Percentiles rank a stretch among this genome's conserved stretches.
These are phyloP conservation scores for Trifolium subterraneum DNA, from an alignment of 306 rosid species.

Conservation along the genomic window DNA sequence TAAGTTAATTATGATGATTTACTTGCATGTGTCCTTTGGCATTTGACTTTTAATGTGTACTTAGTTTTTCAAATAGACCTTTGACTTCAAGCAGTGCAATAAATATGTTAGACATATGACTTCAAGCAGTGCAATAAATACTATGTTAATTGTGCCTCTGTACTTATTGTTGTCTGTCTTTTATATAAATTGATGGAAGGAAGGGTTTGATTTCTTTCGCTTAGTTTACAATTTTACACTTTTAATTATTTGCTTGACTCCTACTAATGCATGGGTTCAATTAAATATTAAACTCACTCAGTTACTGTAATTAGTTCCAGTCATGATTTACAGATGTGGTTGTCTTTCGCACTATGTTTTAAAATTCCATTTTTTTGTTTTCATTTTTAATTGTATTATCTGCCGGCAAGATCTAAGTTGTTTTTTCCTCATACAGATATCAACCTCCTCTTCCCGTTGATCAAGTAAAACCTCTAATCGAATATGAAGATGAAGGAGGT, in stretches of 20 bases:
- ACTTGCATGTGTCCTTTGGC: not conserved
- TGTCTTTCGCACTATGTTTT: not conserved
- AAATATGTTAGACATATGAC: not conserved
- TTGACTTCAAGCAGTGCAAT: not conserved
- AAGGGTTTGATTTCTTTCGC: not conserved
- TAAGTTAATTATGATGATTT: not conserved
- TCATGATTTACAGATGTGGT: not conserved
- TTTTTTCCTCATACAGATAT: slow-evolving; percentile 54
- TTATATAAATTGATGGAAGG: not conserved
- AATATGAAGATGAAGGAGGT: slow-evolving; percentile 85
- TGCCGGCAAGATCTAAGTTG: slow-evolving; percentile 22
- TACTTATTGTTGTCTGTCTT: not conserved
- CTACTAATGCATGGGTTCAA: not conserved
- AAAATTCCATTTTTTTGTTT: not conserved
- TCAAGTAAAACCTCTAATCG: slow-evolving; percentile 82
- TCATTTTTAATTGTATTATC: not conserved
- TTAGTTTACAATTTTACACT: not conserved
- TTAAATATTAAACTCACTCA: not conserved
- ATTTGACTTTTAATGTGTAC: not conserved
- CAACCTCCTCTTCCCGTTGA: slow-evolving; percentile 83
- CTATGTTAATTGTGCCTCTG: not conserved
- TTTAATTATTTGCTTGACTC: not conserved
- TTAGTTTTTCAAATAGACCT: not conserved
- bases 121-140: not conserved
- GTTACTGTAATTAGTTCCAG: not conserved